Percentiles rank a stretch among this genome's conserved stretches.
These are phyloP conservation scores for Myochromella boudieri DNA, from an alignment of 768 basidiomycete species.

Conservation along the genomic window DNA sequence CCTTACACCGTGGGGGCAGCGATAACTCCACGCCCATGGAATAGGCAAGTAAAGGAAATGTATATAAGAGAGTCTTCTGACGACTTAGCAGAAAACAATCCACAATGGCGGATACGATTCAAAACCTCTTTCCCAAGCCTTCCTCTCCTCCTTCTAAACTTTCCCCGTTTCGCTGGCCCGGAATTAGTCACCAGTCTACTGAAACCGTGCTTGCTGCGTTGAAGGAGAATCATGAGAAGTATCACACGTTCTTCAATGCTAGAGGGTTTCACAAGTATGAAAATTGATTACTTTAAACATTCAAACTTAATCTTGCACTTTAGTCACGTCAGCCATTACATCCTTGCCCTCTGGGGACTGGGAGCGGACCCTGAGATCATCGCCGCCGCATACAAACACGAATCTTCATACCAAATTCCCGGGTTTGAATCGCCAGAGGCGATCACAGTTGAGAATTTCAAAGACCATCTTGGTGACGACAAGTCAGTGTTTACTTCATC, in stretches of 20 bases:
- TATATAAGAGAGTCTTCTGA: too few relatives aligned
- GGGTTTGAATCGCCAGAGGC: slow-evolving; percentile 38
- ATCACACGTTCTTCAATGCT: slow-evolving; percentile 51
- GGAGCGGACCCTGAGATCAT: slow-evolving; percentile 26
- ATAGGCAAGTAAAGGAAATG: too few relatives aligned
- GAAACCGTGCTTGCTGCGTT: slow-evolving; percentile 28
- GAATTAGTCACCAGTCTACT: slow-evolving; percentile 33
- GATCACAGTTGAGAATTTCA: slow-evolving; percentile 46
- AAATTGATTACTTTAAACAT: neutral
- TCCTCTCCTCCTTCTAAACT: slow-evolving; percentile 22
- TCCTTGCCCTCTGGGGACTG: slow-evolving; percentile 17
- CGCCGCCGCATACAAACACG: slow-evolving; percentile 32
- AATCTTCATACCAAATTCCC: slow-evolving; percentile 29
- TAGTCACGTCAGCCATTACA: slow-evolving; percentile 27
- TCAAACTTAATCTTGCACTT: neutral
- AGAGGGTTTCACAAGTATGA: slow-evolving; percentile 50
- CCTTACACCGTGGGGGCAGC: too few relatives aligned
- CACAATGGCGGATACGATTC: slow-evolving; percentile 1
- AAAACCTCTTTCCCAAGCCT: slow-evolving; percentile 30
- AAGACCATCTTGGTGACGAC: slow-evolving; percentile 54
- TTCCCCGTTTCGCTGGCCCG: slow-evolving; percentile 31
- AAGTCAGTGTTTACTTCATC: slow-evolving; percentile 31
- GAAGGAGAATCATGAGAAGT: slow-evolving; percentile 46
- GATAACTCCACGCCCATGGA: too few relatives aligned
- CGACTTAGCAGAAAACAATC: too few relatives aligned